Evolutionary conservation across 768 basidiomycete genomes (phyloP).

Genomic region (Rhizopogon roseolus): DNA sequence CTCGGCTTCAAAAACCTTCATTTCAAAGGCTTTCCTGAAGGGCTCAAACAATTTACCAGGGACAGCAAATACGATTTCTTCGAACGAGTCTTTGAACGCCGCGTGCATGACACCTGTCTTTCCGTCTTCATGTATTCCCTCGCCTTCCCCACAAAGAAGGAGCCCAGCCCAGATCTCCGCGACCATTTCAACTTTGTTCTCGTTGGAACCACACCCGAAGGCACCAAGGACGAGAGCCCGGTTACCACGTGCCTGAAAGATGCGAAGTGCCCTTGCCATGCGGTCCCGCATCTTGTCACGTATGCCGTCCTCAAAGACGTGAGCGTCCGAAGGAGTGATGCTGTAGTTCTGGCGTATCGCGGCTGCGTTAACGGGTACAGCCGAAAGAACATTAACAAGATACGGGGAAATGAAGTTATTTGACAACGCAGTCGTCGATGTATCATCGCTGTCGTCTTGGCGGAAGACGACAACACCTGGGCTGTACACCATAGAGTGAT

Average conservation of each 20-base stretch:
- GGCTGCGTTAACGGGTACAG: constrained; percentile 39
- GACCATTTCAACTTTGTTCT: constrained; percentile 37
- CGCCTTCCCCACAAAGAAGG: constrained; percentile 29
- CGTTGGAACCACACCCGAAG: constrained; percentile 40
- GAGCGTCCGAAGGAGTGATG: constrained; percentile 27
- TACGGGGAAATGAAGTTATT: constrained; percentile 33
- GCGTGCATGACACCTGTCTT: constrained; percentile 18
- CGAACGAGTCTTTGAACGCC: constrained; percentile 36
- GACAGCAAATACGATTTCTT: constrained; percentile 39
- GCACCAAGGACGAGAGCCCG: constrained; percentile 37
- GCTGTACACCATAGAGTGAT: constrained; percentile 44
- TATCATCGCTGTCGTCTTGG: constrained; percentile 29
- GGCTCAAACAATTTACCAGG: constrained; percentile 29
- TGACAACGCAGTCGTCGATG: constrained; percentile 7
- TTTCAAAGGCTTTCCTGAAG: constrained; percentile 37
- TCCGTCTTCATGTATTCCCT: constrained; percentile 13
- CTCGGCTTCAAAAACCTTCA: constrained; percentile 33
- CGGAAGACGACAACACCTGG: constrained; percentile 39
- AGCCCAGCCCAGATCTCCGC: constrained; percentile 44
- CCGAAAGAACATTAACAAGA: constrained; percentile 34
- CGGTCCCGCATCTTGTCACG: constrained; percentile 41
- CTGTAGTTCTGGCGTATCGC: constrained; percentile 34
- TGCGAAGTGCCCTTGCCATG: constrained; percentile 41
- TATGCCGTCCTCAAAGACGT: constrained; percentile 35
- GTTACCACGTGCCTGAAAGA: constrained; percentile 38